Base-by-base conservation (phyloP, 106 monocot species). In the Platanthera guangdongensis region DNA sequence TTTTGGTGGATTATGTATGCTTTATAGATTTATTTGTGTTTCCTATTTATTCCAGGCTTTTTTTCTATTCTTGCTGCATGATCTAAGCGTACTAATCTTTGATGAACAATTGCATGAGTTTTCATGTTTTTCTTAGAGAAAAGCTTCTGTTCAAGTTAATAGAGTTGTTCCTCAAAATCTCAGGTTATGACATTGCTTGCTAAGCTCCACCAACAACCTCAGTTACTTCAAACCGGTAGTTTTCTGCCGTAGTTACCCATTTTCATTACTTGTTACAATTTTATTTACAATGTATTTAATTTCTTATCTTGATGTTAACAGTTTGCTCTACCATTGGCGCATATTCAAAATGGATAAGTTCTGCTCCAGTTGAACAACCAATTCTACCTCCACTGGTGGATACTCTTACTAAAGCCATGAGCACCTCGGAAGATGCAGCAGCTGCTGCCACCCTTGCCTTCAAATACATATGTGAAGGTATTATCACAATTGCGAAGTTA, bases 381-480 rank as follows among this genome's bases (percentile, higher is more conserved):
- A 84, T 87, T 28, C 78, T 97, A 32, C 91, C 93, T 83, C 83
- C 96, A 11, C 52, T 97, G 52, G 89, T 97, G 63, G 89, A 93
- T 79, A 83, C 94, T 77, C 87, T 97, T 21, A 97, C 91, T 10
- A 89, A 79, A 70, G 91, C 93, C 64, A 97, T 97, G 93, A 89
- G 87, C 59, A 79, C 86, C 76, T 89, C 93, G 75, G 90, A 90
- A 83, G 91, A 94, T 9, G 83, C 81, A 63, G 91, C 96, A 62
- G 81, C 91, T 19, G 87, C 96, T 73, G 93, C 93, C 70, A 83
- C 93, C 53, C 46, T 93, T 76, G 85, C 96, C 51, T 94, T 97
- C 78, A 97, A 97, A 76, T 87, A 89, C 81, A 89, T 97, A 84
- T 97, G 96, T 89, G 96, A 97, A 94, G 96, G 96, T 97, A 83